A percentile compares a stretch with the other conserved stretches of the same genome.
Conservation (phyloP, 2,329 filamentous ascomycete genomes). For the Aureobasidium zeae region DNA sequence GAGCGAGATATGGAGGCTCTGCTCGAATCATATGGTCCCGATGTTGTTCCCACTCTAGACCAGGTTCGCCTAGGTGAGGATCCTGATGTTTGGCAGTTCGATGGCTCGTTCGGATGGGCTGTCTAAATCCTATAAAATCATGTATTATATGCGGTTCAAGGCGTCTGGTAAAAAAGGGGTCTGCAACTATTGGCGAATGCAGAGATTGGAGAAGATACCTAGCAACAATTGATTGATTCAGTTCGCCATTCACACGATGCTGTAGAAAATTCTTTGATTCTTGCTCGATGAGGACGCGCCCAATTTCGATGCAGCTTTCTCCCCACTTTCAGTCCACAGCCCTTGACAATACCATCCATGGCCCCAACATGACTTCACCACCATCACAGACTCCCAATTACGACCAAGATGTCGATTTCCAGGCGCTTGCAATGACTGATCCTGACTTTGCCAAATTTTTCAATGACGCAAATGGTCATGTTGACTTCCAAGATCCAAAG, state of each 20-base stretch:
- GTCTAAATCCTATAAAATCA: too few species aligned
- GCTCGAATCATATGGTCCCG: constrained; percentile 59
- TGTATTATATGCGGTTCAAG: too few species aligned
- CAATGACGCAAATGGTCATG: constrained; percentile 41
- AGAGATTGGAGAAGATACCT: too few species aligned
- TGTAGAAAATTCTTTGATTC: too few species aligned
- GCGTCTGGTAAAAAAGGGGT: too few species aligned
- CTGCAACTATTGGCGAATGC: too few species aligned
- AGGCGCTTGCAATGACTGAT: constrained; percentile 49
- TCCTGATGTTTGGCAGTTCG: constrained; percentile 30
- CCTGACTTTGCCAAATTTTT: constrained; percentile 49
- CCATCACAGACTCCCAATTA: constrained; percentile 33
- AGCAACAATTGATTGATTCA: too few species aligned
- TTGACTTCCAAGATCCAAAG: constrained; percentile 72
- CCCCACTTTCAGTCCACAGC: neutral
- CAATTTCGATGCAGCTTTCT: neutral
- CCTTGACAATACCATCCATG: neutral
- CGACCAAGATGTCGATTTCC: constrained; percentile 52
- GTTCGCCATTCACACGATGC: too few species aligned
- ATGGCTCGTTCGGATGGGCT: constrained; percentile 38
- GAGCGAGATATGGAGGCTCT: constrained; percentile 74
- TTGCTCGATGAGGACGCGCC: too few species aligned
- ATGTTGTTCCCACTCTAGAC: constrained; percentile 35
- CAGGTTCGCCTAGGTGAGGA: constrained; percentile 34
- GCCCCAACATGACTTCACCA: neutral